Evolutionary conservation across 352 stramenopile genomes (phyloP), one percentile per base, ranked within the genome.

Genomic region (Globisporangium cylindrosporum): DNA sequence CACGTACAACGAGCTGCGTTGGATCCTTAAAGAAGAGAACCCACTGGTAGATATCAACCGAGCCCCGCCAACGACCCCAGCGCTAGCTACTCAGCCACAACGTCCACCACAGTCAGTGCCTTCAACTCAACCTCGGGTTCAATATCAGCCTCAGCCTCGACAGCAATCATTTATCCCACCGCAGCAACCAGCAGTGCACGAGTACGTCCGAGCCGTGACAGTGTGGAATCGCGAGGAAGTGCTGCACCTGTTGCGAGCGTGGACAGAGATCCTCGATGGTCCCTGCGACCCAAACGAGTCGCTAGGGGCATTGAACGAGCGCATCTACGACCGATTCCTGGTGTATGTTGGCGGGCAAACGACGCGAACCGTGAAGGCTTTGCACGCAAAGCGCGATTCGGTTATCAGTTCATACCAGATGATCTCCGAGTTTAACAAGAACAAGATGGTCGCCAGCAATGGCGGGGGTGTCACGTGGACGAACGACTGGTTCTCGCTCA

Each of bases 321-420:
- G 62, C 38, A 62, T 68, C 41, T 68, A 55, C 38, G 10, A 36
- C 3, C 53, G 55, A 7, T 68, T 62, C 62, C 20, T 68, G n/a
- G 55, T n/a, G 18, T 57, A 62, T 24, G 38, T 38, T 6, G 55
- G 25, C 14, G 62, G 62, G 14, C 29, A 41, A 18, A 68, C 62
- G 24, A 24, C 56, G 1, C 53, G 62, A 18, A 56, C 62, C 9
- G 62, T 62, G 36, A 68, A 68, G 43, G 62, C 62, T n/a, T 14
- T 68, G 53, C 62, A 68, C 6, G 62, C 62, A 9, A 68, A 68
- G 62, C 62, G 62, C 4, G 62, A 68, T 25, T 68, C 62, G 62
- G 43, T 68, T 18, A 20, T 68, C 20, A 46, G n/a, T 20, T 68
- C 62, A 15, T 68, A 68, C 20, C 41, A 68, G 24, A 62, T 68